Evolutionary conservation across 257 asterid genomes (phyloP).

Genomic region (Lycium ferocissimum): DNA sequence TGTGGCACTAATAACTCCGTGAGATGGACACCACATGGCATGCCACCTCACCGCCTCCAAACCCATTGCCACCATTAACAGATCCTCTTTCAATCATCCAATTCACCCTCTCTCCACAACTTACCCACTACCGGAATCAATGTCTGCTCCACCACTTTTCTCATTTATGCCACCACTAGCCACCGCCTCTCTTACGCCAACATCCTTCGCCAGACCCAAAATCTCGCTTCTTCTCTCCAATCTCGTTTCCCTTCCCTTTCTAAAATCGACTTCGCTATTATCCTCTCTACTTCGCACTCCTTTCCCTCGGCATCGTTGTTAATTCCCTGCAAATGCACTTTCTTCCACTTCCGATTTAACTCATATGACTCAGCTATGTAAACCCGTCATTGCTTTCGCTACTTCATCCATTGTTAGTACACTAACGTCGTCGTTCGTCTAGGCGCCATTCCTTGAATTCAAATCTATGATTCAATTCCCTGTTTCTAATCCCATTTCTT

Average conservation of each 20-base stretch:
- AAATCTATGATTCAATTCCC: conserved; percentile 46
- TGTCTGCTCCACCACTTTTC: conserved; percentile 64
- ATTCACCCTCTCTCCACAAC: conserved; percentile 60
- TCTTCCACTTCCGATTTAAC: conserved; percentile 66
- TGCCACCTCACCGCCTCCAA: no score
- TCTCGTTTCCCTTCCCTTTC: conserved; percentile 57
- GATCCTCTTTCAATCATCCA: conserved; percentile 63
- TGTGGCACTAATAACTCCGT: no score
- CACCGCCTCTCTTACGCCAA: conserved; percentile 53
- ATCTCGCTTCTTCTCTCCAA: conserved; percentile 63
- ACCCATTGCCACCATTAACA: conserved; percentile 57
- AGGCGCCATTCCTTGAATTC: conserved; percentile 49
- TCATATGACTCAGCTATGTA: conserved; percentile 61
- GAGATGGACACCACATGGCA: no score
- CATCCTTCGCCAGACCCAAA: conserved; percentile 55
- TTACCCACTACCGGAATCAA: conserved; percentile 52
- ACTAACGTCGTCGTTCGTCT: conserved; percentile 52
- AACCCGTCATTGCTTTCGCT: conserved; percentile 67
- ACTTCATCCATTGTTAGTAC: conserved; percentile 46
- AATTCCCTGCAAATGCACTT: conserved; percentile 77
- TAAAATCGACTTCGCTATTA: conserved; percentile 67
- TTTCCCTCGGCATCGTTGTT: conserved; percentile 67
- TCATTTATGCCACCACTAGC: conserved; percentile 68
- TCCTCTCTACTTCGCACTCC: conserved; percentile 82
- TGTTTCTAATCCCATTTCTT: background rate